phyloP scores from a whole-genome alignment of 768 basidiomycete genomes.

The Leccinum rimulosum region DNA sequence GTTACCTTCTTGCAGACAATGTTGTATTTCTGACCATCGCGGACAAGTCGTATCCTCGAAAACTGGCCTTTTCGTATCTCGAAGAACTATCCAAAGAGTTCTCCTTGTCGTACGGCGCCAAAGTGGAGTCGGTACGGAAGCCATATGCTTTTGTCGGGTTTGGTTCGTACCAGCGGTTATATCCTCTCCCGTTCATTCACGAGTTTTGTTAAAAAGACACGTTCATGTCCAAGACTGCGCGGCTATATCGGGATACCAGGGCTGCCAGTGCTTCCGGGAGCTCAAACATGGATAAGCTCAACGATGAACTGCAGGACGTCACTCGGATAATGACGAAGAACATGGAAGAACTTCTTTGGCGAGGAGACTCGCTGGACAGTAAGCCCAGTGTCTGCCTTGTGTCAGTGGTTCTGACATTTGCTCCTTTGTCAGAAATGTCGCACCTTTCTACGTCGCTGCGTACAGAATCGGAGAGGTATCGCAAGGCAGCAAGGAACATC shows the following conservation, averaged over 20 bases:
- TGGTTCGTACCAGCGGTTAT: constrained; percentile 52
- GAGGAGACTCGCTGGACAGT: constrained; percentile 97
- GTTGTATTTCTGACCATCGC: constrained; percentile 94
- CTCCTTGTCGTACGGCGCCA: constrained; percentile 84
- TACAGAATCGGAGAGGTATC: constrained; percentile 96
- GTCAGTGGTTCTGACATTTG: background rate
- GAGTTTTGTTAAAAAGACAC: constrained; percentile 68
- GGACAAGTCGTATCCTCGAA: constrained; percentile 95
- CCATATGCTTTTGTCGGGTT: constrained; percentile 99
- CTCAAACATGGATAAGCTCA: constrained; percentile 79
- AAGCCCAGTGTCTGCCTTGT: constrained; percentile 30
- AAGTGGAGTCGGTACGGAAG: constrained; percentile 87
- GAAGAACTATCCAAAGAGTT: constrained; percentile 98
- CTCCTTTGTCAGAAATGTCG: constrained; percentile 75
- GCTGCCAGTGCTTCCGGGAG: constrained; percentile 67
- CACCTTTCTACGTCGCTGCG: constrained; percentile 91
- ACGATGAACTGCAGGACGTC: constrained; percentile 96
- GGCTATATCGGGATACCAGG: constrained; percentile 91
- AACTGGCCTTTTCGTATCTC: constrained; percentile 95
- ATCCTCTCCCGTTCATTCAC: constrained; percentile 3
- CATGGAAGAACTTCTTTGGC: constrained; percentile 98
- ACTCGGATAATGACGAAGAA: constrained; percentile 99
- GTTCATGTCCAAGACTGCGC: constrained; percentile 97
- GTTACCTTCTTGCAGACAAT: constrained; percentile 93
- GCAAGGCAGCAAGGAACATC: constrained; percentile 92